Evolutionary conservation across 306 rosid species (phyloP), one percentile per base, ranked within the genome.

Genomic region (Trifolium fragiferum): DNA sequence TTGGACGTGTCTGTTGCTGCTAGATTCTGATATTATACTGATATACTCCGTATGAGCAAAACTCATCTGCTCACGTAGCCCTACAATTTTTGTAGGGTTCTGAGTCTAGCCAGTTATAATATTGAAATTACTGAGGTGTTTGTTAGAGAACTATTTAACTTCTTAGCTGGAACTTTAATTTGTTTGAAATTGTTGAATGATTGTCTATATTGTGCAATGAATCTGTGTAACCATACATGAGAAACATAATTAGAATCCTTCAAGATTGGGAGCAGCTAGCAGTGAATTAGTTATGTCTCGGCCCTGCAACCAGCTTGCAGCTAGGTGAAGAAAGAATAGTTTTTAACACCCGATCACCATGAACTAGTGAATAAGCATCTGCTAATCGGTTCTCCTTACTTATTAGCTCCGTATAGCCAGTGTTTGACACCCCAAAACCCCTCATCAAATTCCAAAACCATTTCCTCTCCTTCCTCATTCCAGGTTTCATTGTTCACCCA

Each of bases 1-100:
- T 32, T 70, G 19, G 57, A 13, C 70, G 57, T 68, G 73, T 50
- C 66, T 70, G 33, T 7, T 74, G 21, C 27, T 54, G 47, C 66
- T 57, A 44, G 41, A 25, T 65, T 49, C 21, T 66, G 55, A 43
- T 66, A 8, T 66, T 66, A 66, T 66, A 12, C 55, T 66, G 54
- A 43, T 19, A 18, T 64, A 33, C 37, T 33, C 37, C 37, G 7
- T 33, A 66, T 8, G 58, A 43, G 27, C 37, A 66, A 18, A 66
- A 43, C 33, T 5, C 35, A 23, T 18, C 62, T 49, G 12, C 41
- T 49, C 62, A 30, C 23, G 72, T 68, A 47, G 46, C 59, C 16
- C 46, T 30, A 16, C 23, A 23, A n/a, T 30, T 46, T 30, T 10
- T 68, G 7, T 30, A 32, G 27, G 16, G 32, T 32, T 68, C 59